Base-by-base conservation (phyloP, 2,329 filamentous ascomycete species). In the Chlorencoelia australis region DNA sequence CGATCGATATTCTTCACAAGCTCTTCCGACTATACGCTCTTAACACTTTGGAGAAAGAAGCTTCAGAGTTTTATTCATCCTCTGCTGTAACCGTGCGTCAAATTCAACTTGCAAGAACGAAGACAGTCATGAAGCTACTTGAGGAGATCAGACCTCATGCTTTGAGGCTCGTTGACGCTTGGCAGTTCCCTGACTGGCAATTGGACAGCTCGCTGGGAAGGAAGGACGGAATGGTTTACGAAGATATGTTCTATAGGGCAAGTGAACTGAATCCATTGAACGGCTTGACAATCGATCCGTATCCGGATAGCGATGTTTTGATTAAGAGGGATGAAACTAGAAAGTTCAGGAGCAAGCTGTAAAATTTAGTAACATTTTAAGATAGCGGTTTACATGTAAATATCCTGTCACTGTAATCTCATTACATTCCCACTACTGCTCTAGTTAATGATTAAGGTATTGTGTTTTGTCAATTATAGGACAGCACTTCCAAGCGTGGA, bases 151-250 rank as follows among this genome's bases (percentile, higher is more conserved):
- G 82, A 5, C 82, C 82, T 3, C 82, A 87, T 53, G 79, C 82
- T 1, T 68, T 87, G 10, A 60, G 73, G 8, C 61, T 87, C 8
- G 81, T 85, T 0, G 82, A 87, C 51, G 65, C 77, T 0, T 87
- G 82, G 82, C 72, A 73, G 42, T 83, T 87, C 59, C 75, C 81
- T 1, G 82, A 87, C 54, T 87, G 79, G 79, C 78, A 83, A 49
- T 68, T 87, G 2, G 81, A 87, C 54, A 79, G 72, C 49, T 75
- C 73, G 40, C 57, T 87, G 25, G 82, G 82, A 1, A 66, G 80
- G 2, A 72, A 71, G 28, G 82, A 87, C 42, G 82, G 82, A 14
- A 77, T 80, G 50, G 82, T 86, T 1, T 87, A 87, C 48, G 78
- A 83, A 56, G 82, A 86, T 49, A 67, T 87, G 64, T 87, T 86